Evolutionary conservation across 192 early-diverging fungal genomes (phyloP), one percentile per base, ranked within the genome.

Genomic region (Entomortierella lignicola): DNA sequence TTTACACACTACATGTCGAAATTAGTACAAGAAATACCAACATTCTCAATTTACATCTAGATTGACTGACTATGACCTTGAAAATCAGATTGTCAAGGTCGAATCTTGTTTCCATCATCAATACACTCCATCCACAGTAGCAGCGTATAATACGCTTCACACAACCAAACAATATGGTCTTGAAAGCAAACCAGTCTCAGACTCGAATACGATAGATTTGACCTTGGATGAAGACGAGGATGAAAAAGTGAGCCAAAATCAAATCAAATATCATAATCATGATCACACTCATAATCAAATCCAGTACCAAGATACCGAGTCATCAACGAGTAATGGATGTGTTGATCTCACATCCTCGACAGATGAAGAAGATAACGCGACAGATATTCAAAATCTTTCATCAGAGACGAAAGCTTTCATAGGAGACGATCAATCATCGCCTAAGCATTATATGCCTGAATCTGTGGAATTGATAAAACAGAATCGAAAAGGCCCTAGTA

Each of bases 71-170:
- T 64, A 63, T 41, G 61, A 72, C 48, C 17, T 64, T 11, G 43
- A 58, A 0, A 8, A 18, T 37, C 61, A 64, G 27, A 58, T 64
- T 25, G 61, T 27, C 2, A 64, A 41, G 17, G 23, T 72, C 0
- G 61, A 72, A 26, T 72, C 70, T 12, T 63, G 60, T 23, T 72
- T 72, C 23, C 70, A 72, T 58, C 44, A 57, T 34, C 26, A 63
- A 27, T 30, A 62, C 8, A 61, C 26, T 1, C 41, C 58, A 8
- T 13, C 41, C 8, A 60, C 30, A 55, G n/a, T 6, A 58, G 8
- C 37, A n/a, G n/a, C n/a, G n/a, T n/a, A n/a, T 20, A 12, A 32
- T 4, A n/a, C 37, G 39, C 8, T 30, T 8, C 54, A 27, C 12
- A 37, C 10, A 1, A 20, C 30, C 41, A 30, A 30, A 21, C 64